Percentiles rank a stretch among this genome's conserved stretches.
phyloP scores from a whole-genome alignment of 495 filamentous ascomycete species.

The Neurospora sp. region DNA sequence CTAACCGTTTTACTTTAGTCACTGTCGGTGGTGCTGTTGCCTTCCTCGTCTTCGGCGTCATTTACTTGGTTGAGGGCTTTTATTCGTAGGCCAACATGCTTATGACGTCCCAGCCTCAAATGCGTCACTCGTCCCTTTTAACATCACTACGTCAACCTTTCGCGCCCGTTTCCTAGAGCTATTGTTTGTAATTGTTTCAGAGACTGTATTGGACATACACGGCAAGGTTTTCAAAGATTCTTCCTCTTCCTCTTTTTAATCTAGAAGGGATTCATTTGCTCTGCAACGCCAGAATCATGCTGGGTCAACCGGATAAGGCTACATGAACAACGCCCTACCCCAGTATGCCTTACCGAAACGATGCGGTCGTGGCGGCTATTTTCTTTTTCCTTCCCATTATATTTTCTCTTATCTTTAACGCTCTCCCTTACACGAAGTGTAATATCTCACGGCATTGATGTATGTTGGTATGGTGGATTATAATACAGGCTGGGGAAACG shows the following conservation, averaged over 20 bases:
- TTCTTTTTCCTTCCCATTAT: background rate
- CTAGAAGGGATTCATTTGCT: background rate
- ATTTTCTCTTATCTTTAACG: background rate
- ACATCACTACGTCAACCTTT: background rate
- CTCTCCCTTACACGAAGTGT: background rate
- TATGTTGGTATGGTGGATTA: conserved; percentile 25
- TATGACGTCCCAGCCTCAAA: background rate
- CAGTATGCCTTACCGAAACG: background rate
- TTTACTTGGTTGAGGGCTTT: conserved; percentile 78
- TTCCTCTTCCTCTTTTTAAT: background rate
- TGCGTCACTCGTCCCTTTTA: background rate
- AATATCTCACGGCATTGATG: conserved; percentile 40
- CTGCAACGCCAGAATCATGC: background rate
- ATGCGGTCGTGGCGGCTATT: background rate
- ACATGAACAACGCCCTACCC: background rate
- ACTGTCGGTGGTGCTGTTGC: conserved; percentile 89
- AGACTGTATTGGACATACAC: background rate
- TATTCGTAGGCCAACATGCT: conserved; percentile 33
- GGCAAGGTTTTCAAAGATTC: background rate
- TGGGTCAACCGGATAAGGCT: background rate
- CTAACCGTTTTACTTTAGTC: conserved; percentile 46
- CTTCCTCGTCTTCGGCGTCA: conserved; percentile 82
- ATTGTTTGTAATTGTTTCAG: conserved; percentile 13
- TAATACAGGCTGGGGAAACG: background rate
- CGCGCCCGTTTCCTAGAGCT: background rate